Conservation (phyloP, 768 basidiomycete genomes). For the Phaeolepiota aurea region DNA sequence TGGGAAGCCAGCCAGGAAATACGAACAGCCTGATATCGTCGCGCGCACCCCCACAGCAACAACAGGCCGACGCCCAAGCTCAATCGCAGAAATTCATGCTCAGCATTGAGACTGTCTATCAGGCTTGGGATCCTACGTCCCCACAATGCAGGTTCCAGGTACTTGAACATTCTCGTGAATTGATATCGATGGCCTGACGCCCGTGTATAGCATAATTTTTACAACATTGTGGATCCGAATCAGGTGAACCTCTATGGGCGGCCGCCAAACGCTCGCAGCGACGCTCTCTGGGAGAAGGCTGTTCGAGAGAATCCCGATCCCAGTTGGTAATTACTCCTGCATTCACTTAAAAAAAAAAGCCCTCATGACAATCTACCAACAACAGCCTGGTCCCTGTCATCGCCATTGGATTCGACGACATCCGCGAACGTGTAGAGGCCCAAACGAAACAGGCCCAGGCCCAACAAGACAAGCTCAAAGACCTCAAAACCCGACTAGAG, state of each 20-base stretch:
- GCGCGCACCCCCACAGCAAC: conserved; percentile 27
- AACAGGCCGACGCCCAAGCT: conserved; percentile 51
- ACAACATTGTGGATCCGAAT: conserved; percentile 72
- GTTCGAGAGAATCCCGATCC: conserved; percentile 77
- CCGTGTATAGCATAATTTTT: conserved; percentile 60
- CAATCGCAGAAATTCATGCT: conserved; percentile 48
- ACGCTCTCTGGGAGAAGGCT: conserved; percentile 72
- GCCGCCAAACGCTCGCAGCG: conserved; percentile 65
- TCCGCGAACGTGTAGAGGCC: conserved; percentile 70
- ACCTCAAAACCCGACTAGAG: conserved; percentile 58
- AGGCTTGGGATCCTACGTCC: conserved; percentile 65
- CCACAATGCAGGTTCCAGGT: conserved; percentile 79
- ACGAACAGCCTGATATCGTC: conserved; percentile 28
- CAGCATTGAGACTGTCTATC: conserved; percentile 54
- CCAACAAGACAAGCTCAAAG: conserved; percentile 65
- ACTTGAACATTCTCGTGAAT: conserved; percentile 9
- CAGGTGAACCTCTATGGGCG: conserved; percentile 60
- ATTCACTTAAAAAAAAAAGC: too few species aligned
- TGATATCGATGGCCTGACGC: neutral
- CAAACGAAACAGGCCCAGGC: conserved; percentile 58
- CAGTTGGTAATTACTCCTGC: conserved; percentile 46
- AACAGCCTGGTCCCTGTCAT: conserved; percentile 70
- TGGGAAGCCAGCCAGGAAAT: conserved; percentile 7
- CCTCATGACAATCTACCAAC: too few species aligned
- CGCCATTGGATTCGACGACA: conserved; percentile 75